These are phyloP conservation scores for Cardamine resedifolia DNA, from an alignment of 345 rosid species.

Conservation along the genomic window DNA sequence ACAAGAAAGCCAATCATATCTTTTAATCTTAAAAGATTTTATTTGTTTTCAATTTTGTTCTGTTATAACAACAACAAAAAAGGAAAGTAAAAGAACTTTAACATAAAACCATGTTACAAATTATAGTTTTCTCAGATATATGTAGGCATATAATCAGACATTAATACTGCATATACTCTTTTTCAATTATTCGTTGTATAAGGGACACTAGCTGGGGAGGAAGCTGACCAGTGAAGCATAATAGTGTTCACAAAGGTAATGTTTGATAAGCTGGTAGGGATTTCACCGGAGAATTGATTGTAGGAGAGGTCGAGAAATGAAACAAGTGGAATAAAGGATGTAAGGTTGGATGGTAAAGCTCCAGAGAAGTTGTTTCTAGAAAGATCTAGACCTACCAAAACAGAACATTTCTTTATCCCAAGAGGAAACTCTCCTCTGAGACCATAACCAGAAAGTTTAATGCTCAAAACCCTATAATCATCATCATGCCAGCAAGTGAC, in stretches of 20 bases:
- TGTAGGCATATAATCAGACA: background rate
- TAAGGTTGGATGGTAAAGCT: constrained; percentile 45
- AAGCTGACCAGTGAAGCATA: constrained; percentile 57
- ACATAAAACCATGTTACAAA: background rate
- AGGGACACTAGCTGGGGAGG: constrained; percentile 44
- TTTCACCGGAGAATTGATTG: constrained; percentile 58
- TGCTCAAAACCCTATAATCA: constrained; percentile 67
- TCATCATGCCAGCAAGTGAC: constrained; percentile 85
- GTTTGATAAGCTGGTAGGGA: constrained; percentile 44
- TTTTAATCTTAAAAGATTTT: background rate
- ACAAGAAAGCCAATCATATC: background rate
- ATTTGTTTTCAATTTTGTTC: background rate
- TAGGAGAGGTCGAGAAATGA: constrained; percentile 62
- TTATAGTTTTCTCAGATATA: background rate
- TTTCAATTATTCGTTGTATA: background rate
- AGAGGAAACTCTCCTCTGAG: constrained; percentile 65
- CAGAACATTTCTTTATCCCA: constrained; percentile 47
- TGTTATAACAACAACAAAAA: background rate
- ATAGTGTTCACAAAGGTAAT: constrained; percentile 53
- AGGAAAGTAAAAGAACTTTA: background rate
- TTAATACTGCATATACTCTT: background rate
- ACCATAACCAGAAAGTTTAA: constrained; percentile 59
- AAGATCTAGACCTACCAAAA: constrained; percentile 59
- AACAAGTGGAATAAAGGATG: background rate
- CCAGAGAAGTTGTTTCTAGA: constrained; percentile 65